These are phyloP conservation scores for Hypoxylon subgilvum DNA, from an alignment of 495 filamentous ascomycete genomes.

Conservation along the genomic window DNA sequence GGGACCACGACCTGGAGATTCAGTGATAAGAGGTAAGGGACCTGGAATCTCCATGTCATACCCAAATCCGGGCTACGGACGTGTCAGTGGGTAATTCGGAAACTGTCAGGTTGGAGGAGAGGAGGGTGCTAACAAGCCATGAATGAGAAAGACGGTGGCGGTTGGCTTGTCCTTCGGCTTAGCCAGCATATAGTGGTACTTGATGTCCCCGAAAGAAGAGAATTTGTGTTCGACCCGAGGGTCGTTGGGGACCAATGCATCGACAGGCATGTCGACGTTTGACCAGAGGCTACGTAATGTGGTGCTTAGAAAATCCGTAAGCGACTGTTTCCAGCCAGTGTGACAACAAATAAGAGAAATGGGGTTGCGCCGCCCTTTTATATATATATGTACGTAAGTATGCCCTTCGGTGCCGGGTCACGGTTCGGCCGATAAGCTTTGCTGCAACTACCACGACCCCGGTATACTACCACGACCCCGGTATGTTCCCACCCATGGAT, in stretches of 20 bases:
- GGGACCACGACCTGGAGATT: slow-evolving; percentile 76
- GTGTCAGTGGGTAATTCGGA: slow-evolving; percentile 50
- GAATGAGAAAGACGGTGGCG: slow-evolving; percentile 68
- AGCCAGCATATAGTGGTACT: slow-evolving; percentile 73
- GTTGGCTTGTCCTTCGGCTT: slow-evolving; percentile 59
- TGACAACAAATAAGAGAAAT: background rate
- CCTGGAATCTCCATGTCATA: slow-evolving; percentile 81
- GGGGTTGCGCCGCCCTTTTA: slow-evolving; percentile 8
- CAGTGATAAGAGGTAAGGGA: slow-evolving; percentile 72
- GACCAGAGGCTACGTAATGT: background rate
- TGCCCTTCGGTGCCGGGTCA: background rate
- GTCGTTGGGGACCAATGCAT: slow-evolving; percentile 70
- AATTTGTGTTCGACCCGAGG: slow-evolving; percentile 66
- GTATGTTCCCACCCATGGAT: too few relatives aligned
- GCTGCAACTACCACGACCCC: too few relatives aligned
- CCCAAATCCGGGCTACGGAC: slow-evolving; percentile 63
- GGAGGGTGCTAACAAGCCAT: slow-evolving; percentile 58
- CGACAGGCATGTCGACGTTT: slow-evolving; percentile 59
- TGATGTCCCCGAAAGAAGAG: slow-evolving; percentile 65
- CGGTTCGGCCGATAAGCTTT: slow-evolving; percentile 18
- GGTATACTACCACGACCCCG: too few relatives aligned
- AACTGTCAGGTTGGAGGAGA: background rate
- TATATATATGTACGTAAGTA: too few relatives aligned
- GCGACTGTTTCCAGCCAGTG: background rate
- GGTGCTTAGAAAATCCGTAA: background rate